Evolutionary conservation across 305 asterid species (phyloP).

Genomic region (Fraxinus dipetala): DNA sequence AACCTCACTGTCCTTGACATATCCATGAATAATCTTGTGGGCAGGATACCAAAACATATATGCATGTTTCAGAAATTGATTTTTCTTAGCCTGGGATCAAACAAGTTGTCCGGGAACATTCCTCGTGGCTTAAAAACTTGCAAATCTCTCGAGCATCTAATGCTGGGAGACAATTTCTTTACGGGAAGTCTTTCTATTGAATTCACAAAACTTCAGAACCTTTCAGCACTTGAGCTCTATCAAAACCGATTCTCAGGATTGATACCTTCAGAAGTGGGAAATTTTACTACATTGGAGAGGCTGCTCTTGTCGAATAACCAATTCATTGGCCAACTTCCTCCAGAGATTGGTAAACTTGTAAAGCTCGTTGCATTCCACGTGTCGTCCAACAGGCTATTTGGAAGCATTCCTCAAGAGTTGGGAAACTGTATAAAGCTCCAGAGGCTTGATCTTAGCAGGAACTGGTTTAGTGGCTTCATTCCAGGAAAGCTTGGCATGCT

Average conservation of each 20-base stretch:
- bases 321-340: slow-evolving; percentile 63
- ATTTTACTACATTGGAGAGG: slow-evolving; percentile 60
- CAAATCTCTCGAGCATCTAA: slow-evolving; percentile 65
- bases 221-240: slow-evolving; percentile 77
- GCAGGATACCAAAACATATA: slow-evolving; percentile 60
- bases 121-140: slow-evolving; percentile 75
- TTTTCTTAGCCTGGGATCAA: slow-evolving; percentile 74
- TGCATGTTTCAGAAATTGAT: slow-evolving; percentile 52
- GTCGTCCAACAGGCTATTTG: slow-evolving; percentile 58
- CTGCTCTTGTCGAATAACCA: slow-evolving; percentile 61
- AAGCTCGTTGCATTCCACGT: slow-evolving; percentile 76
- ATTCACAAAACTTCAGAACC: slow-evolving; percentile 59
- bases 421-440: slow-evolving; percentile 72
- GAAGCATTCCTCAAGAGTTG: slow-evolving; percentile 62
- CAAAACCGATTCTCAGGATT: slow-evolving; percentile 69
- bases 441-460: slow-evolving; percentile 79
- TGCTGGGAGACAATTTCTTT: slow-evolving; percentile 78
- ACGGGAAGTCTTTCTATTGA: slow-evolving; percentile 74
- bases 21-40: slow-evolving; percentile 72
- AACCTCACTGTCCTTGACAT: slow-evolving; percentile 61
- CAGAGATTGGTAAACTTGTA: slow-evolving; percentile 66
- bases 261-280: slow-evolving; percentile 60
- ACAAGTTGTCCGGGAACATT: slow-evolving; percentile 65
- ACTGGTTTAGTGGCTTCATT: slow-evolving; percentile 51
- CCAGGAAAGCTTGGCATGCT: slow-evolving; percentile 65